A percentile compares a stretch with the other conserved stretches of the same genome.
phyloP scores from a whole-genome alignment of 1,139 yeast genomes.

The Yamadazyma dushanensis region DNA sequence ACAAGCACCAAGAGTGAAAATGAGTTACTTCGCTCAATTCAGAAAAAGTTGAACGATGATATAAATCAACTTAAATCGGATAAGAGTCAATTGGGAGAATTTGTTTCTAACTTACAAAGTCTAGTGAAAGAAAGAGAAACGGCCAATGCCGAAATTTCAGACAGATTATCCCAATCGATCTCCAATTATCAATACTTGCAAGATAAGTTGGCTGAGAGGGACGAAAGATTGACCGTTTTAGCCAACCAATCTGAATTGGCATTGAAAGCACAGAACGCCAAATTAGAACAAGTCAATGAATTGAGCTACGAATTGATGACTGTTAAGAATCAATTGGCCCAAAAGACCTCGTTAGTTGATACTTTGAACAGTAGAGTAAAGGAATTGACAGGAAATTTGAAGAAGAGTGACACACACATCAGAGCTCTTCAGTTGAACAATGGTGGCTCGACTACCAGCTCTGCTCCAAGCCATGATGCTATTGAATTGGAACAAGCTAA shows the following conservation, averaged over 20 bases:
- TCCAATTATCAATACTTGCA: constrained; percentile 54
- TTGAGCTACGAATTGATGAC: constrained; percentile 43
- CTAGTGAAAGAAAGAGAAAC: constrained; percentile 64
- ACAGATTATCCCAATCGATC: constrained; percentile 50
- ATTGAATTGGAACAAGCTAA: constrained; percentile 36
- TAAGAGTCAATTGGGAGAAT: constrained; percentile 56
- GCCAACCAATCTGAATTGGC: constrained; percentile 57
- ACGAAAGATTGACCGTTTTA: constrained; percentile 46
- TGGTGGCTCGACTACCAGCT: constrained; percentile 7
- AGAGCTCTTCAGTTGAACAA: constrained; percentile 16
- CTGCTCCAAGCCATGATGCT: constrained; percentile 10
- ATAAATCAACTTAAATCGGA: constrained; percentile 56
- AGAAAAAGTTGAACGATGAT: constrained; percentile 55
- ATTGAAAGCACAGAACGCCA: constrained; percentile 61
- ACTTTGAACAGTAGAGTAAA: constrained; percentile 25
- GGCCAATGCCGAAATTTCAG: constrained; percentile 50
- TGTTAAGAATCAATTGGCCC: constrained; percentile 39
- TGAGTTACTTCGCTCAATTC: constrained; percentile 48
- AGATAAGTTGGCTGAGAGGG: constrained; percentile 50
- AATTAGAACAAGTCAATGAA: constrained; percentile 62
- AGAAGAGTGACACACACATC: constrained; percentile 17
- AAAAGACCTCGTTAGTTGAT: constrained; percentile 28
- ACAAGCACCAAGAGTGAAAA: constrained; percentile 58
- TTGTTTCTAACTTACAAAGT: constrained; percentile 62
- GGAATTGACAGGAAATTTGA: constrained; percentile 17